Evolutionary conservation across 257 asterid species (phyloP).

Genomic region (Nicotiana benthamiana): DNA sequence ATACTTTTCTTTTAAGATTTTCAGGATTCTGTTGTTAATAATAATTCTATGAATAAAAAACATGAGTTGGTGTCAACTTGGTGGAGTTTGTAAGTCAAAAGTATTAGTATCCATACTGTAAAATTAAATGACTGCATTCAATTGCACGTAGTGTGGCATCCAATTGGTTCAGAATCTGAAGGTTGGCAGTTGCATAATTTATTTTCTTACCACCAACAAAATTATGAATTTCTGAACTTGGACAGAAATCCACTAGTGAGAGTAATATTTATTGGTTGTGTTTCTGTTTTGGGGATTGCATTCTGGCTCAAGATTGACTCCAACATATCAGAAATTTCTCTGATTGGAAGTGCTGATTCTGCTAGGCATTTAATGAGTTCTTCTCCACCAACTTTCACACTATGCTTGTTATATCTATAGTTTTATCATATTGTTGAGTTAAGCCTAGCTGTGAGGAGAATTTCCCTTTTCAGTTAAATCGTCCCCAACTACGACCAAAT

Average conservation of each 20-base stretch:
- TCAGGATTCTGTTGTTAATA: background rate
- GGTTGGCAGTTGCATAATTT: slow-evolving; percentile 2
- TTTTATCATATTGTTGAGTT: background rate
- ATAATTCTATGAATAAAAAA: no score
- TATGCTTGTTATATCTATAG: background rate
- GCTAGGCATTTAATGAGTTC: background rate
- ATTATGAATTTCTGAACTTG: background rate
- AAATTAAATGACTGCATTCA: background rate
- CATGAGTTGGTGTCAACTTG: background rate
- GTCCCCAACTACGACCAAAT: background rate
- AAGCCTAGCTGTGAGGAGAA: background rate
- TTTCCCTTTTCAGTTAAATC: background rate
- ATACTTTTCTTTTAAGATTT: background rate
- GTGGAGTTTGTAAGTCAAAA: background rate
- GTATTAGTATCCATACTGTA: background rate
- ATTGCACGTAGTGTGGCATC: background rate
- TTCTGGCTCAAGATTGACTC: background rate
- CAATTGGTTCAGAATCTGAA: background rate
- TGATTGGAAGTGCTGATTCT: background rate
- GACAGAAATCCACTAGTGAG: background rate
- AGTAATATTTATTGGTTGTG: background rate
- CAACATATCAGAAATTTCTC: background rate
- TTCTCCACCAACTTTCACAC: background rate
- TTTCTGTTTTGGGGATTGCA: background rate
- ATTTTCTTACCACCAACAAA: background rate